Evolutionary conservation across 495 filamentous ascomycete species (phyloP).

Genomic region (Hypoxylon cercidicola): DNA sequence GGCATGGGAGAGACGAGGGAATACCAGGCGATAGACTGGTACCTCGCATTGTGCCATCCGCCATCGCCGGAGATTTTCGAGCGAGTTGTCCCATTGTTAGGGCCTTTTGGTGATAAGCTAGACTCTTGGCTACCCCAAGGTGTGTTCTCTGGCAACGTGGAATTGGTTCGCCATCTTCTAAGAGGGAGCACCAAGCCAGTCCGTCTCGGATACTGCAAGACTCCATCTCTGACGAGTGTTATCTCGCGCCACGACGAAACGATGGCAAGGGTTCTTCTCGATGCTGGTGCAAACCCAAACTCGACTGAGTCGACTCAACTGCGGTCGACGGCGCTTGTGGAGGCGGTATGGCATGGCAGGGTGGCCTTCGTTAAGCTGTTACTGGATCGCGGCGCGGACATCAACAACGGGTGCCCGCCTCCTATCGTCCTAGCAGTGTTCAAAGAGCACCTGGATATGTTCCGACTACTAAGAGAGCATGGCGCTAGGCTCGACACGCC

Average conservation of each 20-base stretch:
- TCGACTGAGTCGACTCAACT: neutral
- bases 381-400: constrained; percentile 15
- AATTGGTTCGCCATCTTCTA: constrained; percentile 7
- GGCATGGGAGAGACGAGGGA: too few species aligned
- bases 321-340: constrained; percentile 5
- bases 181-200: neutral
- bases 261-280: constrained; percentile 6
- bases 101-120: neutral
- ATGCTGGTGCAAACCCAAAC: constrained; percentile 15
- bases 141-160: neutral
- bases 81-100: constrained; percentile 3
- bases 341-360: neutral
- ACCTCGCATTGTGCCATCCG: neutral
- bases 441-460: constrained; percentile 22
- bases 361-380: constrained; percentile 10
- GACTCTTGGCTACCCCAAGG: neutral
- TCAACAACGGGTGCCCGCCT: constrained; percentile 22
- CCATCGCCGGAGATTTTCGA: constrained; percentile 10
- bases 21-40: neutral
- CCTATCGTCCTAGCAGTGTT: constrained; percentile 22
- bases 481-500: constrained; percentile 31
- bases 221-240: neutral
- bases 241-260: neutral
- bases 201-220: neutral
- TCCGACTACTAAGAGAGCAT: constrained; percentile 13